Evolutionary conservation across 1,284 basidiomycete genomes (phyloP), one percentile per base, ranked within the genome.

Genomic region (Pascua guehoae): DNA sequence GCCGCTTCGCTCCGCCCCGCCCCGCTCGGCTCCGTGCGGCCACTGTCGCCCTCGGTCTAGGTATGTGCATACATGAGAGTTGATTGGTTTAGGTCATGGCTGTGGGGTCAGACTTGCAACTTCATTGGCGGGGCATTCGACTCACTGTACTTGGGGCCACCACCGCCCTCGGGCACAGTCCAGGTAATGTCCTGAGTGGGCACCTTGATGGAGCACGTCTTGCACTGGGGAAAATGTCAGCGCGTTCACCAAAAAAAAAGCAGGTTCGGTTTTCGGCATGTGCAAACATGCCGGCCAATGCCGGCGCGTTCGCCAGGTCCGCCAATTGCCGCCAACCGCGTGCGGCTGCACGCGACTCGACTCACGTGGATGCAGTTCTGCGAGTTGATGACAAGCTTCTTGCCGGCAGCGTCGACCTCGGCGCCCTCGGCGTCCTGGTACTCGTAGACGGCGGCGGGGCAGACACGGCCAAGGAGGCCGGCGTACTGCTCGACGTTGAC

Each of bases 391-490:
- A 97, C 88, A 57, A 98, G 81, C 79, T 90, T 92, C 79, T 91
- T 91, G 15, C 92, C 92, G 47, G 69, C 74, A 2, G 82, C 81
- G 60, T 83, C 83, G 53, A 83, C 81, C 0, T 79, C 80, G 14
- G 72, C 79, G 7, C 80, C 83, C 43, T 83, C 84, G 1, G 75
- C 74, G 57, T 83, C 87, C 14, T 95, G 88, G 72, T 98, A 98
- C 79, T 98, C 95, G 77, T 98, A 98, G 37, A 98, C 96, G 4
- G 87, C 91, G 0, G 96, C 96, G 0, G 95, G 96, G 77, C 96
- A 98, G 15, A 88, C 94, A 9, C 87, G 82, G 2, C 88, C 89
- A 24, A 98, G 81, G 36, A 97, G 79, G 15, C 93, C 92, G 2
- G 88, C 95, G 71, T 86, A 98, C 65, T 90, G 84, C 16, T 80